Evolutionary conservation across 2,329 filamentous ascomycete species (phyloP), one percentile per base, ranked within the genome.

Genomic region (Curvularia sp.): DNA sequence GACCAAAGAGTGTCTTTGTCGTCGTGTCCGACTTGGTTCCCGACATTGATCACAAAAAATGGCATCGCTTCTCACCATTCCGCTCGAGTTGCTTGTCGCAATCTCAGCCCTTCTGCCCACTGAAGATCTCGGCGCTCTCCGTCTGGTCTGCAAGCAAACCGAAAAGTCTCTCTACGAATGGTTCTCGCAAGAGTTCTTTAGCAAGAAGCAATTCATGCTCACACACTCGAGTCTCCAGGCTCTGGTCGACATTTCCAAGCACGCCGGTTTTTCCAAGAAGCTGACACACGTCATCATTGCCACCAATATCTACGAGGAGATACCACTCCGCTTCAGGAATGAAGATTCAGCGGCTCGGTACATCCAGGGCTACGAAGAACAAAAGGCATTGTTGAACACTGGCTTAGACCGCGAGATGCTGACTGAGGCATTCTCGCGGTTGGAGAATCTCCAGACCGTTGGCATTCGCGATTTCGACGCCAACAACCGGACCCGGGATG

Each of bases 131-230:
- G 79, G 82, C 57, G 71, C 75, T 12, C 70, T 89, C 7, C 86
- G 88, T 6, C 74, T 82, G 15, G 80, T 80, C 2, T 88, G 86
- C 77, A 85, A 82, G 54, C 71, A 78, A 18, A 69, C 87, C 12
- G 86, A 89, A 68, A 74, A 74, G 19, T 76, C 79, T 1, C 77
- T 89, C 12, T 85, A 85, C 72, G 77, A 81, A 48, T 79, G 78
- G 32, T 90, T 89, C 64, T 79, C 82, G 27, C 78, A 78, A 23
- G 86, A 89, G 61, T 90, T 88, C 78, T 90, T 91, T 74, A 80
- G 78, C 49, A 86, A 86, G 71, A 85, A 84, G 66, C 87, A 89
- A 68, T 90, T 89, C 74, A 87, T 88, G 83, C 64, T 89, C 53
- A 83, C 82, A 1, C 77, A 84, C 32, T 74, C 80, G 63, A 89